Base-by-base conservation (phyloP, 768 basidiomycete genomes). In the Auriscalpium microsporum region DNA sequence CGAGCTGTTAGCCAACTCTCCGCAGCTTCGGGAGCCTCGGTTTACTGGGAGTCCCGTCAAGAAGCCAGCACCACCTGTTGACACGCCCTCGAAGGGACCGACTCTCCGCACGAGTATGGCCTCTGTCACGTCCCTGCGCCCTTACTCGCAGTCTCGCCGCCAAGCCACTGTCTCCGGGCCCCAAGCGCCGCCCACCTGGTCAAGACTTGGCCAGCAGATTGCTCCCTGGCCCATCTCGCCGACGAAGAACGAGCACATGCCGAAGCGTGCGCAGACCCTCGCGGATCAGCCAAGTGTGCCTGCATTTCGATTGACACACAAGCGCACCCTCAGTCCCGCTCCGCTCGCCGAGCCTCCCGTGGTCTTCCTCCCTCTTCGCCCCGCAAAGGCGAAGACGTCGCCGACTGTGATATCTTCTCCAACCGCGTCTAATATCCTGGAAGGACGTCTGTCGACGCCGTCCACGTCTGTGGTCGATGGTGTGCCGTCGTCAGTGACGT, bases 151-250 rank as follows among this genome's bases (percentile, higher is more conserved):
- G 49, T 65, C 67, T 8, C 63, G 58, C n/a, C 62, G 61, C 9
- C 63, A 58, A 53, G 59, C 57, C 14, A 36, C 52, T 4, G 38
- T 28, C 17, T 40, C 51, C 8, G 48, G 59, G 19, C 47, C 58
- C 45, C 56, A 56, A 38, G 42, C 54, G 0, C 23, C 52, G 9
- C 56, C 61, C 13, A 54, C 47, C 3, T 48, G 55, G 36, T 19
- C 33, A 16, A 59, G 64, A 37, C 61, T 72, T 42, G 81, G 79
- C 0, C 77, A 79, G 64, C 81, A 77, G 54, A 87, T 87, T 49
- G 76, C 78, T 1, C 84, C 85, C 0, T 87, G 83, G 84, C 71
- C 78, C 7, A 69, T 73, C 3, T 74, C 76, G 1, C 75, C 74
- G 10, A 67, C 70, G 50, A 76, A 68, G 62, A 62, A 67, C 5